Conservation (phyloP, 2,329 filamentous ascomycete species). For the Colletotrichum sp. region DNA sequence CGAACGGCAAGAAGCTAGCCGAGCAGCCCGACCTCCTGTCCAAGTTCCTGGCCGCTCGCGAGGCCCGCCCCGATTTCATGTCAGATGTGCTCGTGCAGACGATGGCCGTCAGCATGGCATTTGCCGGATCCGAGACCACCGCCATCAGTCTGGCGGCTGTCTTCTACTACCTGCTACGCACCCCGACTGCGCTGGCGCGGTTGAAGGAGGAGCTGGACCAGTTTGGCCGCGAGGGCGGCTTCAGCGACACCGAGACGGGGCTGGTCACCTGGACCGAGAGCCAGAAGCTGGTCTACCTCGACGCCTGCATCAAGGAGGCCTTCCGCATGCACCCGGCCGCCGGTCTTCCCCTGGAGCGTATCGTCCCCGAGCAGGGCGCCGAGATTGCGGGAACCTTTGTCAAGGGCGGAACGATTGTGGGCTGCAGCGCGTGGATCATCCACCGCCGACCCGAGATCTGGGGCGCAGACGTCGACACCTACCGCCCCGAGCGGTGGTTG, state of each 20-base stretch:
- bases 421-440: conserved; percentile 77
- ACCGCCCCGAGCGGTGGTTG: conserved; percentile 72
- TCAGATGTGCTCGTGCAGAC: conserved; percentile 71
- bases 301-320: conserved; percentile 79
- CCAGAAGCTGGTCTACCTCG: conserved; percentile 75
- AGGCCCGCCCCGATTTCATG: conserved; percentile 74
- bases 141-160: conserved; percentile 74
- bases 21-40: conserved; percentile 67
- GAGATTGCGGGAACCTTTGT: conserved; percentile 68
- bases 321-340: conserved; percentile 79
- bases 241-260: conserved; percentile 56
- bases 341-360: conserved; percentile 74
- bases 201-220: conserved; percentile 68
- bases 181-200: conserved; percentile 57
- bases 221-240: conserved; percentile 56
- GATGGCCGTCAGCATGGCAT: conserved; percentile 74
- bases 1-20: conserved; percentile 36
- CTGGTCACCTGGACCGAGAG: conserved; percentile 73
- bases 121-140: conserved; percentile 81
- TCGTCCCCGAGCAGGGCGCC: conserved; percentile 69
- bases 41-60: conserved; percentile 73
- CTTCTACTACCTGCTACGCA: conserved; percentile 76
- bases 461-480: conserved; percentile 69
- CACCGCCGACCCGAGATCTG: conserved; percentile 73
- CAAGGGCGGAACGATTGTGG: conserved; percentile 74